These are phyloP conservation scores for Plasmodium malariae DNA, from an alignment of 169 alveolate genomes.

Conservation along the genomic window DNA sequence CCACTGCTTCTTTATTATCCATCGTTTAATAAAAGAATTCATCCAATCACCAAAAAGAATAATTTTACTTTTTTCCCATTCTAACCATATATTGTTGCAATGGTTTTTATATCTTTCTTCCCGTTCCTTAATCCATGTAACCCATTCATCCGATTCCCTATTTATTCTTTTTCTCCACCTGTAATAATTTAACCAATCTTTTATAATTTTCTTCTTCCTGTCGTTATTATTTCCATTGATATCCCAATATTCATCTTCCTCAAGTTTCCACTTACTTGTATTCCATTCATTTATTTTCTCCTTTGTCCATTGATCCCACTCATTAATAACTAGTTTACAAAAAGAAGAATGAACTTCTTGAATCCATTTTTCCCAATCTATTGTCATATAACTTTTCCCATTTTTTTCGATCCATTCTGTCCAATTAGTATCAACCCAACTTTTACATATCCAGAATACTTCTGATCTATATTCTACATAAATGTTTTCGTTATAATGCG, in stretches of 20 bases:
- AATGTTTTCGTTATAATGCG: not conserved
- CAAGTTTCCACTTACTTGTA: not conserved
- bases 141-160: slow-evolving; percentile 6
- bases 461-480: slow-evolving; percentile 15
- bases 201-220: not conserved
- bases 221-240: no score
- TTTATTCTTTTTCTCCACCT: slow-evolving; percentile 9
- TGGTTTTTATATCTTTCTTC: not conserved
- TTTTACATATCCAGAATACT: not conserved
- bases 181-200: not conserved
- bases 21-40: not conserved
- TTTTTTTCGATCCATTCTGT: not conserved
- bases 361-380: not conserved
- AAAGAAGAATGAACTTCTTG: not conserved
- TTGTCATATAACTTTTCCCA: not conserved
- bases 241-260: slow-evolving; percentile 15
- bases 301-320: slow-evolving; percentile 6
- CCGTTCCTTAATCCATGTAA: not conserved
- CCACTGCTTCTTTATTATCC: not conserved
- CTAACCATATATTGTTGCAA: not conserved
- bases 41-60: not conserved
- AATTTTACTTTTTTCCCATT: not conserved
- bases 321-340: not conserved
- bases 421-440: slow-evolving; percentile 8
- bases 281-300: not conserved